Conservation (phyloP, 176 grass and related monocot species). For the Carex cristatella region DNA sequence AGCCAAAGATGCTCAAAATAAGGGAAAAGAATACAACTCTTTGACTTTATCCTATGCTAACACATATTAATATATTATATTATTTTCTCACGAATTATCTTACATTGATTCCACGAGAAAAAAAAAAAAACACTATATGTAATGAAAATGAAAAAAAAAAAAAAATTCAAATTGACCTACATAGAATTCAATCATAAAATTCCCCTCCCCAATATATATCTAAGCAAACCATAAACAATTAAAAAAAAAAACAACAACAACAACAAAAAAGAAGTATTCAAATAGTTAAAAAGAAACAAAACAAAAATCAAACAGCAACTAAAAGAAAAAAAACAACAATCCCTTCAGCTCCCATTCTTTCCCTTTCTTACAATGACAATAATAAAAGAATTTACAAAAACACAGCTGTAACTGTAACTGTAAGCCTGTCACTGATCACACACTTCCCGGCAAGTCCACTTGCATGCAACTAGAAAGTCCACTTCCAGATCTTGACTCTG, state of each 20-base stretch:
- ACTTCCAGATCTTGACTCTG: constrained; percentile 99
- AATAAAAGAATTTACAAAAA: constrained; percentile 8
- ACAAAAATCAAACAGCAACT: constrained; percentile 35
- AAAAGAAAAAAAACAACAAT: neutral
- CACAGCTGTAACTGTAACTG: neutral
- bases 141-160: neutral
- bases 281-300: constrained; percentile 8
- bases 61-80: neutral
- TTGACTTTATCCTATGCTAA: neutral
- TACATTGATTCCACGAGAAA: neutral
- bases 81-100: neutral
- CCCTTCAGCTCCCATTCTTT: neutral
- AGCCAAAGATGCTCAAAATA: neutral
- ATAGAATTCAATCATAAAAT: neutral
- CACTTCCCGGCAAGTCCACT: neutral
- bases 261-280: constrained; percentile 33
- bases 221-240: constrained; percentile 33
- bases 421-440: neutral
- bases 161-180: constrained; percentile 8
- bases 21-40: neutral
- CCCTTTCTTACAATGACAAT: constrained; percentile 18
- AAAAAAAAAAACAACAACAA: neutral
- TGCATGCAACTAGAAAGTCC: constrained; percentile 61
- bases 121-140: neutral
- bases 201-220: constrained; percentile 34